Percentiles rank a stretch among this genome's conserved stretches.
phyloP scores from a whole-genome alignment of 768 basidiomycete species.

The Kwoniella heveanensis region DNA sequence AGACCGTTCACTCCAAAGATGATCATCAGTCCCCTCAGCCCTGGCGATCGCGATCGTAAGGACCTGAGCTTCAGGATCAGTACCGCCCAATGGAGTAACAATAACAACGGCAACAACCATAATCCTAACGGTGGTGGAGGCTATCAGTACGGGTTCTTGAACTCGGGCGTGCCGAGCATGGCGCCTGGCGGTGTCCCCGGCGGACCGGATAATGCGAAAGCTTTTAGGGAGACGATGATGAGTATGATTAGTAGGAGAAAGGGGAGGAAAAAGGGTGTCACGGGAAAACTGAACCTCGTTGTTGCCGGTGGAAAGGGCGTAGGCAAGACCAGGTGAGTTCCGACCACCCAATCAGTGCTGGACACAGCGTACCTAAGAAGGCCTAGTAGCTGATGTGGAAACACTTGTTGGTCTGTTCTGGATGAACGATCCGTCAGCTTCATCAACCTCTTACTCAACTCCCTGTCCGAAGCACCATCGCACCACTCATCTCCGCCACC shows the following conservation, averaged over 20 bases:
- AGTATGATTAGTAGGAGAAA: slow-evolving; percentile 5
- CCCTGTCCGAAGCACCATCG: not conserved
- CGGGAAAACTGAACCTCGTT: slow-evolving; percentile 38
- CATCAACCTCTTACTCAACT: slow-evolving; percentile 28
- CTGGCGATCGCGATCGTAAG: not conserved
- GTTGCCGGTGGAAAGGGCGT: slow-evolving; percentile 44
- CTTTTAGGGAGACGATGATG: not conserved
- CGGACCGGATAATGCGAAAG: not conserved
- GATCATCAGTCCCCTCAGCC: not conserved
- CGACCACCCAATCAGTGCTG: too few species aligned
- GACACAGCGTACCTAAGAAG: too few species aligned
- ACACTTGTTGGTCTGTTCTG: not conserved
- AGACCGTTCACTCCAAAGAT: slow-evolving; percentile 35
- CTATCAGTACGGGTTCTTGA: not conserved
- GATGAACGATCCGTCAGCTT: slow-evolving; percentile 23
- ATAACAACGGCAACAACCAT: too few species aligned
- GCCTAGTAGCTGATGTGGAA: too few species aligned
- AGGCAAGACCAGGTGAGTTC: slow-evolving; percentile 49
- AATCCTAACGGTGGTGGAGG: too few species aligned
- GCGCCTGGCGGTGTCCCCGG: not conserved
- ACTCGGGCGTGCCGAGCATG: slow-evolving; percentile 1
- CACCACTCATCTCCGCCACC: not conserved
- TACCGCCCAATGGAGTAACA: slow-evolving; percentile 15
- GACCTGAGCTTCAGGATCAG: slow-evolving; percentile 23
- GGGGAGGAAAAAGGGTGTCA: slow-evolving; percentile 22